Percentiles rank a stretch among this genome's conserved stretches.
These are phyloP conservation scores for Pseudonitzschia pungens DNA, from an alignment of 108 stramenopile genomes.

Conservation along the genomic window DNA sequence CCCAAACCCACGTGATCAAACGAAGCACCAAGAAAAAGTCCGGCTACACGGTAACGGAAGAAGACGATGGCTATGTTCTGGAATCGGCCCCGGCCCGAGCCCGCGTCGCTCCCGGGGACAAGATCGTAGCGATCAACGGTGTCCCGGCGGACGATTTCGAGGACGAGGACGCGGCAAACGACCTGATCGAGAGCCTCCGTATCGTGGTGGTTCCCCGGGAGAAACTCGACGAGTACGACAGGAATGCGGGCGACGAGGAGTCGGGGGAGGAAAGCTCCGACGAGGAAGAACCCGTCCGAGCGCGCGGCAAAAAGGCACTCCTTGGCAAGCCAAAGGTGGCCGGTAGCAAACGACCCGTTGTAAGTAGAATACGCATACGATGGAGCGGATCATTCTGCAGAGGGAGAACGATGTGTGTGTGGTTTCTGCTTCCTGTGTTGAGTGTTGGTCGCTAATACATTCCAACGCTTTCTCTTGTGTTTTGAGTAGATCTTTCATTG, in stretches of 20 bases:
- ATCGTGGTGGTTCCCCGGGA: slow-evolving; percentile 35
- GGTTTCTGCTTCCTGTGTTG: neutral
- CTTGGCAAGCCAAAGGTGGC: neutral
- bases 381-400: too few species aligned
- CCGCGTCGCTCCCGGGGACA: slow-evolving; percentile 30
- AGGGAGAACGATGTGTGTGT: too few species aligned
- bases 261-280: slow-evolving; percentile 15
- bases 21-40: slow-evolving; percentile 46
- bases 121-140: slow-evolving; percentile 34
- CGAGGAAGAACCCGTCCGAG: slow-evolving; percentile 4
- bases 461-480: neutral
- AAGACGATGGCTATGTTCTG: slow-evolving; percentile 28
- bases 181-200: slow-evolving; percentile 39
- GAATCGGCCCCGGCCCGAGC: slow-evolving; percentile 28
- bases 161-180: slow-evolving; percentile 39
- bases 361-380: too few species aligned
- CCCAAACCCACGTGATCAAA: slow-evolving; percentile 24
- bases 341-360: slow-evolving; percentile 2
- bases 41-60: slow-evolving; percentile 27
- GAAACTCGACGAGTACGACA: slow-evolving; percentile 35
- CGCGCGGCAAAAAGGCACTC: neutral
- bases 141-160: slow-evolving; percentile 33
- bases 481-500: slow-evolving; percentile 15
- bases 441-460: neutral
- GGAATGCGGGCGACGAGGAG: neutral